phyloP scores from a whole-genome alignment of 257 asterid genomes.

The Scutellaria galericulata region DNA sequence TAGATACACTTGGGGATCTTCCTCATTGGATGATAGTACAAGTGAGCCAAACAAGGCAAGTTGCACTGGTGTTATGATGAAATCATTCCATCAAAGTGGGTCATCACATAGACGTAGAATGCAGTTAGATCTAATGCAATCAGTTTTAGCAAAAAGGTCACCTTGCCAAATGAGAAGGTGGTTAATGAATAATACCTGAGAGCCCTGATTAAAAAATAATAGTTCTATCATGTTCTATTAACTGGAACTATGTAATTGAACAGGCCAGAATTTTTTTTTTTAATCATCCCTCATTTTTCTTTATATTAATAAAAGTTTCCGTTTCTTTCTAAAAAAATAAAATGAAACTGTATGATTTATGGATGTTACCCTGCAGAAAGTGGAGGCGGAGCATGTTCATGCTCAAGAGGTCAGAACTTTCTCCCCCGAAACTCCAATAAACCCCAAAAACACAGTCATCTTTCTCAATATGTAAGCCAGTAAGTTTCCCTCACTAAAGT shows the following conservation, averaged over 20 bases:
- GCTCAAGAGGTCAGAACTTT: constrained; percentile 43
- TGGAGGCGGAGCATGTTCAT: constrained; percentile 47
- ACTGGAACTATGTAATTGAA: constrained; percentile 11
- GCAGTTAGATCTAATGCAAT: constrained; percentile 46
- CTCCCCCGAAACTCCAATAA: constrained; percentile 40
- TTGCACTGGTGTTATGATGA: constrained; percentile 52
- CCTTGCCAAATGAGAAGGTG: constrained; percentile 61
- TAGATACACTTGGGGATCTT: constrained; percentile 74
- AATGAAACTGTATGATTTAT: constrained; percentile 23
- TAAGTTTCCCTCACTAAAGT: constrained; percentile 43
- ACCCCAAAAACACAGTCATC: constrained; percentile 39
- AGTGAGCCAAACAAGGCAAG: constrained; percentile 51
- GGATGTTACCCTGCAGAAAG: constrained; percentile 51
- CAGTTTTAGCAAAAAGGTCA: constrained; percentile 53
- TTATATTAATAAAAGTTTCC: too few relatives aligned
- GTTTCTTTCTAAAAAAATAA: too few relatives aligned
- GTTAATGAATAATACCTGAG: constrained; percentile 31
- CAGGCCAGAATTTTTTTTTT: too few relatives aligned
- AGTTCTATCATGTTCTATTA: constrained; percentile 25
- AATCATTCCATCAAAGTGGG: constrained; percentile 54
- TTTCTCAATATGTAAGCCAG: constrained; percentile 47
- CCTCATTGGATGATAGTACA: constrained; percentile 55
- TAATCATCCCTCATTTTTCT: too few relatives aligned
- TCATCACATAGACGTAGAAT: constrained; percentile 48
- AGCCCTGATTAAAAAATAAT: constrained; percentile 17